A percentile compares a stretch with the other conserved stretches of the same genome.
Evolutionary conservation across 768 basidiomycete genomes (phyloP).

Genomic region (Mycena sanguinolenta): DNA sequence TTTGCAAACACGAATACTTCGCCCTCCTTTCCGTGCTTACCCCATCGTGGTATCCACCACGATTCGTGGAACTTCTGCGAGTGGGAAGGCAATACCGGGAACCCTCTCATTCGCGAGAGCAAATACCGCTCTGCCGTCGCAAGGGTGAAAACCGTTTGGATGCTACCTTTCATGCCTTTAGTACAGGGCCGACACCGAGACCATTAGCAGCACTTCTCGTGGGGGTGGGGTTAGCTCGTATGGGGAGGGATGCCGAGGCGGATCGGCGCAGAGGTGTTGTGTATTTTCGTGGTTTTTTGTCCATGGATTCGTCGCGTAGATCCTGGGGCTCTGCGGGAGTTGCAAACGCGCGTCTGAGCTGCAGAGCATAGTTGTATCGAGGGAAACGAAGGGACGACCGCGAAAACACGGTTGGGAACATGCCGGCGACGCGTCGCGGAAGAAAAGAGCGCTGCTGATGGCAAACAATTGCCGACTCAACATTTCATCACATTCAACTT

Average conservation of each 20-base stretch:
- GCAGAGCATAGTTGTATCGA: background rate
- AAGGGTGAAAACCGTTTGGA: slow-evolving; percentile 82
- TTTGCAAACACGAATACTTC: slow-evolving; percentile 92
- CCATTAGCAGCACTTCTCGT: slow-evolving; percentile 82
- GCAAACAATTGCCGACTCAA: background rate
- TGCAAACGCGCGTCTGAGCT: slow-evolving; percentile 21
- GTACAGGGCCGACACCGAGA: slow-evolving; percentile 50
- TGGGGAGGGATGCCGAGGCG: slow-evolving; percentile 87
- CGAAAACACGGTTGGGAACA: slow-evolving; percentile 14
- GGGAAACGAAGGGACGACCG: slow-evolving; percentile 7
- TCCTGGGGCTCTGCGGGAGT: slow-evolving; percentile 27
- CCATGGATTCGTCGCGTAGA: slow-evolving; percentile 13
- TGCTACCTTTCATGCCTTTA: slow-evolving; percentile 62
- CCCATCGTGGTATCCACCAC: slow-evolving; percentile 85
- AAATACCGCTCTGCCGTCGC: slow-evolving; percentile 90
- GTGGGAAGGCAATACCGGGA: slow-evolving; percentile 63
- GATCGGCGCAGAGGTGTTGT: slow-evolving; percentile 85
- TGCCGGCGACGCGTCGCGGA: slow-evolving; percentile 25
- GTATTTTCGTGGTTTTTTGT: slow-evolving; percentile 60
- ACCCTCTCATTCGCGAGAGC: slow-evolving; percentile 69
- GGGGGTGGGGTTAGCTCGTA: slow-evolving; percentile 88
- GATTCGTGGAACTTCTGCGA: slow-evolving; percentile 79
- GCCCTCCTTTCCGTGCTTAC: slow-evolving; percentile 67
- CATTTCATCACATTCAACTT: too few relatives aligned
- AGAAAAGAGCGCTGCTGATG: background rate